These are phyloP conservation scores for Oryza nivara DNA, from an alignment of 176 grass and related monocot genomes.

Conservation along the genomic window DNA sequence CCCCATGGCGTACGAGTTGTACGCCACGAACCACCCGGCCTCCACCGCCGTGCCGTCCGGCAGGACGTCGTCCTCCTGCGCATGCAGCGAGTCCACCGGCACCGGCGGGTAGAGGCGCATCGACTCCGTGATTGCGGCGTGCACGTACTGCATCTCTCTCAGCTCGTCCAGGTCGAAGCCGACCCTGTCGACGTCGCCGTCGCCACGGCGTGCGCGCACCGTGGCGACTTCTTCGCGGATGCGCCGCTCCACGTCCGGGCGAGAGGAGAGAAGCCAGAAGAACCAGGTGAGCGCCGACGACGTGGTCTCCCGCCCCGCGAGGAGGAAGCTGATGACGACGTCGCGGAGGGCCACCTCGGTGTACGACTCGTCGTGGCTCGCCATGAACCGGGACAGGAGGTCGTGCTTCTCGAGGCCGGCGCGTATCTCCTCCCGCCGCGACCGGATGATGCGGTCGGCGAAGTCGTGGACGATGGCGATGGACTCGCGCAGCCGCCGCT, in stretches of 20 bases:
- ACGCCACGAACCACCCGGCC: conserved; percentile 55
- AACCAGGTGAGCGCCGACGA: conserved; percentile 78
- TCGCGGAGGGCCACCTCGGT: conserved; percentile 67
- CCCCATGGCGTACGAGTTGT: conserved; percentile 64
- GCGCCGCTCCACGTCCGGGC: conserved; percentile 49
- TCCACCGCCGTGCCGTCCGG: conserved; percentile 69
- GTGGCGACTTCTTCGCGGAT: conserved; percentile 65
- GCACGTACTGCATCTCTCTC: conserved; percentile 82
- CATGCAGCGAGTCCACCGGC: conserved; percentile 34
- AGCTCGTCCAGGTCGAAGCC: conserved; percentile 66
- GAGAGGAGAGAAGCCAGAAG: conserved; percentile 81
- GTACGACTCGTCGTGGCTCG: conserved; percentile 45
- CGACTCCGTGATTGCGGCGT: conserved; percentile 73
- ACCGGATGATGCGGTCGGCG: conserved; percentile 57
- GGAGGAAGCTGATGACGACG: conserved; percentile 73
- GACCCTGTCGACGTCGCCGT: not conserved
- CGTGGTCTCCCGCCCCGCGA: conserved; percentile 72
- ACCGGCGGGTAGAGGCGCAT: conserved; percentile 82
- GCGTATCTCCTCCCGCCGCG: conserved; percentile 49
- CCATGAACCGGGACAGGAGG: conserved; percentile 65
- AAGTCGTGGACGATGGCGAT: conserved; percentile 57
- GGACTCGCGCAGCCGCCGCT: conserved; percentile 56
- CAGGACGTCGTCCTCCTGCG: conserved; percentile 54
- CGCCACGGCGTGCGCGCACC: conserved; percentile 21
- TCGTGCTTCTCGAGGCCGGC: conserved; percentile 49